phyloP scores from a whole-genome alignment of 257 asterid genomes.

The Pogostemon cablin region DNA sequence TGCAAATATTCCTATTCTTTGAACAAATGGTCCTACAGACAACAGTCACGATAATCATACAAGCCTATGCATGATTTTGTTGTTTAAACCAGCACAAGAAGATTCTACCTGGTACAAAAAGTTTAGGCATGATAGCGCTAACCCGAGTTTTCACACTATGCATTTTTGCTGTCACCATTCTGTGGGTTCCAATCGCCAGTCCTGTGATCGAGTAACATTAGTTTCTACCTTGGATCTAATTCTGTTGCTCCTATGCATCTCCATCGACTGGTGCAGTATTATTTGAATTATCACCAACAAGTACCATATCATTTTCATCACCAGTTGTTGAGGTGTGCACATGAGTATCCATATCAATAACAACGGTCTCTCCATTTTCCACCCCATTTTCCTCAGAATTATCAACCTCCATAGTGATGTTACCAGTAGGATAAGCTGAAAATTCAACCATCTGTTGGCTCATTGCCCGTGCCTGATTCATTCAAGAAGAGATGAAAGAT shows the following conservation, averaged over 20 bases:
- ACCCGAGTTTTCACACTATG: too few species aligned
- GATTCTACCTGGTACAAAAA: too few species aligned
- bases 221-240: conserved; percentile 1
- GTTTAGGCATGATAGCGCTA: too few species aligned
- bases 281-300: conserved; percentile 36
- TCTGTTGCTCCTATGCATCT: conserved; percentile 15
- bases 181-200: neutral
- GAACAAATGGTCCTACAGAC: neutral
- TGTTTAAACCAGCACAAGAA: too few species aligned
- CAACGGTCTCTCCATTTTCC: conserved; percentile 33
- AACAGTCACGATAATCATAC: too few species aligned
- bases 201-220: neutral
- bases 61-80: too few species aligned
- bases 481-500: neutral
- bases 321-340: conserved; percentile 37
- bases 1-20: too few species aligned
- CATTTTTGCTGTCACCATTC: neutral
- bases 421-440: conserved; percentile 45
- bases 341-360: conserved; percentile 42
- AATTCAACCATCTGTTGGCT: conserved; percentile 44
- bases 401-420: conserved; percentile 32
- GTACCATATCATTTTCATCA: conserved; percentile 32
- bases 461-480: conserved; percentile 60
- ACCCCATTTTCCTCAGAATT: conserved; percentile 44
- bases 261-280: conserved; percentile 35